These are phyloP conservation scores for Roridomyces roridus DNA, from an alignment of 768 basidiomycete species.

Conservation along the genomic window DNA sequence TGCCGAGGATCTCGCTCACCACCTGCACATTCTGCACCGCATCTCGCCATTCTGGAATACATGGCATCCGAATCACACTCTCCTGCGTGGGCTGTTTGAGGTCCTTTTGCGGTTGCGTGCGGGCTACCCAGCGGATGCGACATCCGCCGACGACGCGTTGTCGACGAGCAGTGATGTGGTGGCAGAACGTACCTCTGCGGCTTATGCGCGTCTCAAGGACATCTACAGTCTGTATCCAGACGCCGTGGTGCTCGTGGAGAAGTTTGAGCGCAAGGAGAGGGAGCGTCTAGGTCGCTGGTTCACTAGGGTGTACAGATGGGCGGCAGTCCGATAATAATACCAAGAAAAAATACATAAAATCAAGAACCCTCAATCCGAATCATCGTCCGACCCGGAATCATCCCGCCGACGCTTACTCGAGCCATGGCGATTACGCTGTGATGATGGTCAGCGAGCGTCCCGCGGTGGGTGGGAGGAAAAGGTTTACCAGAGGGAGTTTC, in stretches of 20 bases:
- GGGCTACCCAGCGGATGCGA: conserved; percentile 53
- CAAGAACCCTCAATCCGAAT: conserved; percentile 57
- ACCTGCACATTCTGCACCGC: conserved; percentile 65
- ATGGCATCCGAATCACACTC: conserved; percentile 67
- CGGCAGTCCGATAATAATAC: conserved; percentile 7
- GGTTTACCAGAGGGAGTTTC: conserved; percentile 80
- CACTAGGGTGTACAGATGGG: conserved; percentile 20
- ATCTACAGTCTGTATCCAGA: conserved; percentile 61
- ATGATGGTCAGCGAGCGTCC: conserved; percentile 22
- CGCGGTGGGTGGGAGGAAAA: conserved; percentile 14
- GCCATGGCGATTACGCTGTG: conserved; percentile 82
- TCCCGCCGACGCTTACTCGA: conserved; percentile 70
- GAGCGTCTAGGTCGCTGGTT: conserved; percentile 20
- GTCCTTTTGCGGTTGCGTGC: conserved; percentile 54
- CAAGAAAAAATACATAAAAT: conserved; percentile 14
- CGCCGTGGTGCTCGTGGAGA: conserved; percentile 36
- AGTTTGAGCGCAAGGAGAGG: conserved; percentile 21
- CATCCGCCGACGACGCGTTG: conserved; percentile 30
- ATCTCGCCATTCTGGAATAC: conserved; percentile 67
- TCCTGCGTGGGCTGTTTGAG: conserved; percentile 52
- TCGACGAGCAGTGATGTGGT: conserved; percentile 26
- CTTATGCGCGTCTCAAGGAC: conserved; percentile 46
- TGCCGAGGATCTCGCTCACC: conserved; percentile 58
- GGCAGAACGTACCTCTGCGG: conserved; percentile 26
- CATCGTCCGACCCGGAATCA: conserved; percentile 69